phyloP scores from a whole-genome alignment of 148 eudicot species.

The Silene conica region DNA sequence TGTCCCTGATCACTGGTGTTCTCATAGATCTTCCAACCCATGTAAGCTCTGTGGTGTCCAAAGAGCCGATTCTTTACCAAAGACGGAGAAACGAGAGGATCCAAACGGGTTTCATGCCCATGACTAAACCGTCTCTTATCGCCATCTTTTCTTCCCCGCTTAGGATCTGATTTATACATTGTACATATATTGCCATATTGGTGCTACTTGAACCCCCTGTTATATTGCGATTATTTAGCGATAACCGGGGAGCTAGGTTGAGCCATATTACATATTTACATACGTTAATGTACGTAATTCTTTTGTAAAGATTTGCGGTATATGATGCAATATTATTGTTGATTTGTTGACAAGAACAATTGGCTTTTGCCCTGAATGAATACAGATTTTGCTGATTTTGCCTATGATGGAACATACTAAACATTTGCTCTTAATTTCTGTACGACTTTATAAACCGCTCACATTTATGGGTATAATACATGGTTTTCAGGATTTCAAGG shows the following conservation, averaged over 20 bases:
- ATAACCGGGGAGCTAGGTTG: constrained; percentile 37
- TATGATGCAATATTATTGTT: constrained; percentile 1
- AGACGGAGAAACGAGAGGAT: constrained; percentile 30
- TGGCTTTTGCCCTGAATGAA: neutral
- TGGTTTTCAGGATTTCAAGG: too few relatives aligned
- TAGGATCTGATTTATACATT: constrained; percentile 22
- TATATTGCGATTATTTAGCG: constrained; percentile 52
- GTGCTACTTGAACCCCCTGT: constrained; percentile 32
- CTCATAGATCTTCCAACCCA: constrained; percentile 58
- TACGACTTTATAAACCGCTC: too few relatives aligned
- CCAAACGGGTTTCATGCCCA: constrained; percentile 20
- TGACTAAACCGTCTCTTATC: neutral
- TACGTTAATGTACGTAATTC: constrained; percentile 23
- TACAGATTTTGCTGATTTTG: constrained; percentile 10
- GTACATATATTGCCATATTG: constrained; percentile 37
- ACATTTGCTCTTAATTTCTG: too few relatives aligned
- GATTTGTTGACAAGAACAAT: constrained; percentile 1
- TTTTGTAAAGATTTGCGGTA: constrained; percentile 13
- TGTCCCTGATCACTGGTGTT: constrained; percentile 94
- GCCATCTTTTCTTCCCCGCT: neutral
- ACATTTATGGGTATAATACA: too few relatives aligned
- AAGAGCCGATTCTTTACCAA: constrained; percentile 27
- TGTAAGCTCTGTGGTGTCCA: constrained; percentile 64
- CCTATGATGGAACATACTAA: too few relatives aligned
- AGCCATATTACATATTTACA: constrained; percentile 13